Base-by-base conservation (phyloP, 2,329 filamentous ascomycete species). In the Ophiostoma ips region DNA sequence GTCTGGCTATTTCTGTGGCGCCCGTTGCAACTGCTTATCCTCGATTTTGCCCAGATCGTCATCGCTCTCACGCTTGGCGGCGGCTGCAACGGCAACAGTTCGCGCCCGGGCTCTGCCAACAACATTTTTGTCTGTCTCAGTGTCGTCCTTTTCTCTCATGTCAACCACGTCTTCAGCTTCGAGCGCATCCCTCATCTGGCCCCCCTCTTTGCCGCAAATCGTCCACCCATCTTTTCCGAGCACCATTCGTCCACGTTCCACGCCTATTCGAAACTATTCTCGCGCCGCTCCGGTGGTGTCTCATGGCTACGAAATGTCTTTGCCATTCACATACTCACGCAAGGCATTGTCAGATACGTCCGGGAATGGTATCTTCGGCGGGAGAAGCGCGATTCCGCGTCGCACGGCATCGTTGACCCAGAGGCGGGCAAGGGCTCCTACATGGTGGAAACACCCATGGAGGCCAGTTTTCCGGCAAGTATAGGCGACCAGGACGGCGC, bases 11-110 rank as follows among this genome's bases (percentile, higher is more conserved):
- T 92, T 58, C 74, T 94, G 54, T 94, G 85, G 85, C 81, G 81
- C 31, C 87, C 87, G 52, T 77, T 90, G 55, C 89, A 95, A 63
- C 86, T 87, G 61, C 83, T 94, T 61, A 83, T 90, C 52, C 73
- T 95, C 58, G 89, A 95, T 63, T 75, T 95, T 48, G 87, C 89
- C 53, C 90, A 95, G 66, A 86, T 90, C 52, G 87, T 95, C 62
- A 94, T 95, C 61, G 89, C 89, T 52, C 80, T 95, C 52, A 94
- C 88, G 0, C 71, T 95, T 11, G 89, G 89, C 55, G 89, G 88
- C 53, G 87, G 87, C 52, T 83, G 38, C 28, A 51, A 49, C 44
- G 35, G 36, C 28, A 46, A 41, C 9, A 80, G 76, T 55, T 78
- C 79, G 8, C 76, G 75, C 57, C 77, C 81, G 53, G 80, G 81